Evolutionary conservation across 2,329 filamentous ascomycete species (phyloP).

Genomic region (Xylariomycetidae sp.): DNA sequence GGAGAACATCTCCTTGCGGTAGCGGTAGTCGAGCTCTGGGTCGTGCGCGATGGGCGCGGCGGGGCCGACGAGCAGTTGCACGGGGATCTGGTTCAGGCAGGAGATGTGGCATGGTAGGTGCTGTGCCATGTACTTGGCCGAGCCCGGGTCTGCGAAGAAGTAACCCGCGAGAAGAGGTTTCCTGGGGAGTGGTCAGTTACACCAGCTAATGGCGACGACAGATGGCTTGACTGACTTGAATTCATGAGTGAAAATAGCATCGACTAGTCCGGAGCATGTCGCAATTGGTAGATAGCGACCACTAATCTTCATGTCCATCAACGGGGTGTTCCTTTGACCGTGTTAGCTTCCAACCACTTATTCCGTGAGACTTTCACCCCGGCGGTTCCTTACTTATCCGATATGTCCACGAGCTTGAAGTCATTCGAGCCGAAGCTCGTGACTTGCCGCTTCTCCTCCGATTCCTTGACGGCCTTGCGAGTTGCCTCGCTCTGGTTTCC

Average conservation of each 20-base stretch:
- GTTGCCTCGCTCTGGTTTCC: constrained; percentile 14
- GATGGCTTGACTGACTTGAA: constrained; percentile 13
- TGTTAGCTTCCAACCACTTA: neutral
- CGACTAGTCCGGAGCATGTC: constrained; percentile 22
- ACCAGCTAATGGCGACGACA: constrained; percentile 12
- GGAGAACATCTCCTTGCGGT: constrained; percentile 39
- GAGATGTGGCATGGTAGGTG: constrained; percentile 46
- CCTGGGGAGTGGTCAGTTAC: constrained; percentile 16
- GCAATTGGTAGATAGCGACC: constrained; percentile 22
- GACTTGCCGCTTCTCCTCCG: constrained; percentile 20
- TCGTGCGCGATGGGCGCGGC: constrained; percentile 27
- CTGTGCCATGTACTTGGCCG: constrained; percentile 56
- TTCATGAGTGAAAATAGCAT: constrained; percentile 21
- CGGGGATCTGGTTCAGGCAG: constrained; percentile 54
- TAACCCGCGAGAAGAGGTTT: constrained; percentile 41
- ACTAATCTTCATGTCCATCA: constrained; percentile 20
- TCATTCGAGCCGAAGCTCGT: constrained; percentile 19
- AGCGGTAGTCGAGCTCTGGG: constrained; percentile 29
- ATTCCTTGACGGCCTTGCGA: constrained; percentile 17
- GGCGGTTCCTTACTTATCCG: constrained; percentile 17
- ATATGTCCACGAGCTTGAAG: constrained; percentile 20
- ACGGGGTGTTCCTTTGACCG: constrained; percentile 12
- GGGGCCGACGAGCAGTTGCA: constrained; percentile 43
- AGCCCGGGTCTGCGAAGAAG: constrained; percentile 43
- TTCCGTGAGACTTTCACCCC: neutral